Percentiles rank a stretch among this genome's conserved stretches.
Evolutionary conservation across 169 alveolate genomes (phyloP).

Genomic region (Perkinsus olseni): DNA sequence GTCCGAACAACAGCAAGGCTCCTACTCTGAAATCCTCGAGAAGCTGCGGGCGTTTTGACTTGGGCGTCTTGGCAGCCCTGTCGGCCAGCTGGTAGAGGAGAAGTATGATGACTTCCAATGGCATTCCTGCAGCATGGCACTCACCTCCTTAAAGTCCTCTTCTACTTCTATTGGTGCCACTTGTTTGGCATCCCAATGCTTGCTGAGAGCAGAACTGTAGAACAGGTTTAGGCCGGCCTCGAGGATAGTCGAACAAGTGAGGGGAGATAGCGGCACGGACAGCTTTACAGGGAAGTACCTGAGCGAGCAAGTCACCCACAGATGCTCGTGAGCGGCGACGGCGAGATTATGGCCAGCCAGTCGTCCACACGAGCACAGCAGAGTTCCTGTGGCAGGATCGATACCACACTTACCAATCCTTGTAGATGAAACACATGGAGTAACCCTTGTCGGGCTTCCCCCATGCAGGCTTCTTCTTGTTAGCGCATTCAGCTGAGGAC

Average conservation of each 20-base stretch:
- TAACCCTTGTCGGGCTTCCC: not conserved
- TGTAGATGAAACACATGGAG: not conserved
- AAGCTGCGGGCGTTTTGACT: not conserved
- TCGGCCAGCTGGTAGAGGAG: not conserved
- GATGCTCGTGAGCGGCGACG: no score
- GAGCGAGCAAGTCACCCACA: not conserved
- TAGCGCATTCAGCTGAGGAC: not conserved
- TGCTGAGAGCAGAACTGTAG: not conserved
- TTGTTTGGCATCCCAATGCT: not conserved
- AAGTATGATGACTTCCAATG: not conserved
- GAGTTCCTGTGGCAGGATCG: no score
- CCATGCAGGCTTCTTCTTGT: not conserved
- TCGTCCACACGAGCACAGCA: no score
- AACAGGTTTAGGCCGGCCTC: not conserved
- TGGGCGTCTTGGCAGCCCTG: not conserved
- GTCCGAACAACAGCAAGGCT: no score
- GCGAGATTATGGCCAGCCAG: no score
- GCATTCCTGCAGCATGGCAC: not conserved
- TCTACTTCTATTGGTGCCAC: not conserved
- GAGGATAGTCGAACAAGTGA: not conserved
- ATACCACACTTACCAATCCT: not conserved
- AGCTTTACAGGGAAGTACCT: not conserved
- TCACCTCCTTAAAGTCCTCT: not conserved
- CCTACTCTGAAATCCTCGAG: not conserved
- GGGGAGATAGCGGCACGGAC: not conserved